Percentiles rank a stretch among this genome's conserved stretches.
phyloP scores from a whole-genome alignment of 192 early-diverging fungal species.

The Backusella macrospora region DNA sequence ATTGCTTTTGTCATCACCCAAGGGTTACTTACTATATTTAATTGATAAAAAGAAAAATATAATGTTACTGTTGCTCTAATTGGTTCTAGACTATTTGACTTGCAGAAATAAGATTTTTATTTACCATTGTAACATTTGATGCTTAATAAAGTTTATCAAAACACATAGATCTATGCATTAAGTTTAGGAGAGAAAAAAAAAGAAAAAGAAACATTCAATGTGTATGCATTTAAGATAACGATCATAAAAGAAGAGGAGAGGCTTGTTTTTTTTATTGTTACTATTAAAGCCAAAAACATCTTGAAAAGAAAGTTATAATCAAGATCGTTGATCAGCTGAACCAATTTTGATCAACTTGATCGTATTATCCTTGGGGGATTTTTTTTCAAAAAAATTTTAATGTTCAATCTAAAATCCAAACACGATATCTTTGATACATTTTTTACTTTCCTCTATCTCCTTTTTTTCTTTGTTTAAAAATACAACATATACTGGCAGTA shows the following conservation, averaged over 20 bases:
- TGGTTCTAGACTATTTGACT: background rate
- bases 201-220: background rate
- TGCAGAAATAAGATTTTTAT: background rate
- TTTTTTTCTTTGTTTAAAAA: background rate
- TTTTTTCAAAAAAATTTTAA: background rate
- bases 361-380: background rate
- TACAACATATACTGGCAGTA: too few species aligned
- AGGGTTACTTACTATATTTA: background rate
- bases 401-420: slow-evolving; percentile 11
- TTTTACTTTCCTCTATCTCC: background rate
- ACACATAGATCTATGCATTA: background rate
- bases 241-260: background rate
- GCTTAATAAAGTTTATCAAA: background rate
- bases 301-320: background rate
- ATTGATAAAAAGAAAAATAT: background rate
- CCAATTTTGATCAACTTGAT: background rate
- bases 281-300: too few species aligned
- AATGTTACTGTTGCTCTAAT: background rate
- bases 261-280: background rate
- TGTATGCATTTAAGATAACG: too few species aligned
- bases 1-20: background rate
- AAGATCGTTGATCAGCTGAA: background rate
- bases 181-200: background rate
- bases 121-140: too few species aligned
- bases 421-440: background rate